Percentiles rank a stretch among this genome's conserved stretches.
Conservation (phyloP, 345 rosid genomes). For the Salix koriyanagi region DNA sequence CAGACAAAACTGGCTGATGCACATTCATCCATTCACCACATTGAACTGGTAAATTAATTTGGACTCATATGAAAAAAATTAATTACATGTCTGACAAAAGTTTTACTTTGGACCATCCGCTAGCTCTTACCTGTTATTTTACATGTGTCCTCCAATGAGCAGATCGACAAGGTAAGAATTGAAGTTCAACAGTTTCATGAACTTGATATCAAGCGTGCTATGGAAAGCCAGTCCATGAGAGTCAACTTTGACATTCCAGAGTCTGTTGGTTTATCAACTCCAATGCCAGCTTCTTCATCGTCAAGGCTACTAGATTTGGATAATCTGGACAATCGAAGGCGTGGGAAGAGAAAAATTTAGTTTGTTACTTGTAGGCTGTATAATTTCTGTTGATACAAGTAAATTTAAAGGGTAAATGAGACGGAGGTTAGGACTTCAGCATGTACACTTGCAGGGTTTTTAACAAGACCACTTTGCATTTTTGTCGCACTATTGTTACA, state of each 20-base stretch:
- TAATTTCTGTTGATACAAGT: neutral
- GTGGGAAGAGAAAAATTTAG: slow-evolving; percentile 25
- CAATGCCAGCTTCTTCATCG: slow-evolving; percentile 44
- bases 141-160: slow-evolving; percentile 18
- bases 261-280: slow-evolving; percentile 67
- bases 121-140: neutral
- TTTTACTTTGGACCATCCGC: neutral
- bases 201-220: slow-evolving; percentile 36
- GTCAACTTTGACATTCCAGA: slow-evolving; percentile 79
- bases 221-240: slow-evolving; percentile 42
- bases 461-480: neutral
- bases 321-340: slow-evolving; percentile 19
- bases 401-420: neutral
- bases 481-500: neutral
- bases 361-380: slow-evolving; percentile 1
- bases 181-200: slow-evolving; percentile 45
- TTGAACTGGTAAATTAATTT: slow-evolving; percentile 52
- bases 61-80: neutral
- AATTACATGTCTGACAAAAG: neutral
- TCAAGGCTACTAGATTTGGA: slow-evolving; percentile 46
- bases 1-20: slow-evolving; percentile 87
- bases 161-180: slow-evolving; percentile 67
- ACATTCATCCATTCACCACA: slow-evolving; percentile 75
- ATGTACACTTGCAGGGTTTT: neutral
- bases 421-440: neutral